Percentiles rank a stretch among this genome's conserved stretches.
Evolutionary conservation across 495 filamentous ascomycete species (phyloP).

Genomic region (Penicillium canariense): DNA sequence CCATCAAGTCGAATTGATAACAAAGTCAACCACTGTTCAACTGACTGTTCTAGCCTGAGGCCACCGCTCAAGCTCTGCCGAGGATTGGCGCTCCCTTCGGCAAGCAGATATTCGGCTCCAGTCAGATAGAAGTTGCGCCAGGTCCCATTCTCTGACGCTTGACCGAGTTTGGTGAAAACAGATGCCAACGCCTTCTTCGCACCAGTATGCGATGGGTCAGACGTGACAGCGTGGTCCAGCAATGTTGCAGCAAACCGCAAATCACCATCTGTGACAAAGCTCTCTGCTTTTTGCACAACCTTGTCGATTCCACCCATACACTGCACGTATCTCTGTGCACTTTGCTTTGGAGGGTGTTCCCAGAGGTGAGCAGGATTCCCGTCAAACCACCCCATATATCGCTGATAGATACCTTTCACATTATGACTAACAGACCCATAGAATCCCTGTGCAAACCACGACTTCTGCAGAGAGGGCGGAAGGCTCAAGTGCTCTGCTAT

Average conservation of each 20-base stretch:
- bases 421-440: conserved; percentile 41
- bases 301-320: conserved; percentile 23
- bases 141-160: conserved; percentile 26
- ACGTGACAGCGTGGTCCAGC: conserved; percentile 25
- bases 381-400: conserved; percentile 41
- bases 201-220: conserved; percentile 8
- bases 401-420: conserved; percentile 40
- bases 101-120: conserved; percentile 14
- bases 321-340: conserved; percentile 27
- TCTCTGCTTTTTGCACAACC: conserved; percentile 19
- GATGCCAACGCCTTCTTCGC: conserved; percentile 15
- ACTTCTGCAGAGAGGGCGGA: conserved; percentile 21
- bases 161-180: conserved; percentile 28
- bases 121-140: conserved; percentile 31
- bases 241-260: conserved; percentile 27
- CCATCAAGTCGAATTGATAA: conserved; percentile 15
- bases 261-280: conserved; percentile 15
- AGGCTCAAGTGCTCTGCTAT: conserved; percentile 33
- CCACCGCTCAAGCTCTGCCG: conserved; percentile 2
- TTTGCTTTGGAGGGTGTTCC: conserved; percentile 31
- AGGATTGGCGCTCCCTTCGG: background rate
- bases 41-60: conserved; percentile 1
- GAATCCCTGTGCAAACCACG: conserved; percentile 30
- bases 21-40: conserved; percentile 15
- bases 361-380: conserved; percentile 38